These are phyloP conservation scores for Aspergillus mulundensis DNA, from an alignment of 495 filamentous ascomycete species.

Conservation along the genomic window DNA sequence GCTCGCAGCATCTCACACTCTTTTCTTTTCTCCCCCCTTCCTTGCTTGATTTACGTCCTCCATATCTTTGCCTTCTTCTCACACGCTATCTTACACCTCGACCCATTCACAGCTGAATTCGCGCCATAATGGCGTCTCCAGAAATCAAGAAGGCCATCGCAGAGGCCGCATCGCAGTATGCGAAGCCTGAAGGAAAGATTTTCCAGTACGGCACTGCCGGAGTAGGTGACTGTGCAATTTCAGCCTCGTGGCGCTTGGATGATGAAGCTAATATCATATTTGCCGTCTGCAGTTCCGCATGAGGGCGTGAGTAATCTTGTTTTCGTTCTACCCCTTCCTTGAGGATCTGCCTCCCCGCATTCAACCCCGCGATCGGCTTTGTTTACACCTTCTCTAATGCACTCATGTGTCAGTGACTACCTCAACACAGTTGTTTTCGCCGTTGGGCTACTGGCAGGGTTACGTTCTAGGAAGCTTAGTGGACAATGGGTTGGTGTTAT, in stretches of 20 bases:
- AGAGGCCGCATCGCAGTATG: constrained; percentile 44
- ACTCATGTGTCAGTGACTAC: constrained; percentile 31
- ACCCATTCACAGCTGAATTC: constrained; percentile 13
- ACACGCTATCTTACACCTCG: neutral
- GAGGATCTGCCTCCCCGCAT: constrained; percentile 33
- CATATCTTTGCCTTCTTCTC: constrained; percentile 8
- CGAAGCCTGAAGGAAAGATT: constrained; percentile 63
- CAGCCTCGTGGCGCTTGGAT: constrained; percentile 10
- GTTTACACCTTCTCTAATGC: constrained; percentile 33
- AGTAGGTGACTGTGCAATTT: constrained; percentile 43
- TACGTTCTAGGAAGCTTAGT: constrained; percentile 85
- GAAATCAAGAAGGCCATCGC: constrained; percentile 43
- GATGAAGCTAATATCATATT: constrained; percentile 16
- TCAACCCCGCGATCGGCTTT: constrained; percentile 32
- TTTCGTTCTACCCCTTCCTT: constrained; percentile 7
- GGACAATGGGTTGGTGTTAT: constrained; percentile 94
- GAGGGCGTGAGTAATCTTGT: constrained; percentile 60
- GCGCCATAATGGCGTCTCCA: constrained; percentile 44
- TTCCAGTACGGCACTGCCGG: constrained; percentile 97
- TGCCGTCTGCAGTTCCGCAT: constrained; percentile 60
- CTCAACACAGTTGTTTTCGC: constrained; percentile 91
- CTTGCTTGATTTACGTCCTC: constrained; percentile 17
- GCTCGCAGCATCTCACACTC: constrained; percentile 21
- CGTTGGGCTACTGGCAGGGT: constrained; percentile 80
- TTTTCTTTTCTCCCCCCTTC: constrained; percentile 24